Evolutionary conservation across 257 asterid species (phyloP).

Genomic region (Solanum boliviense): DNA sequence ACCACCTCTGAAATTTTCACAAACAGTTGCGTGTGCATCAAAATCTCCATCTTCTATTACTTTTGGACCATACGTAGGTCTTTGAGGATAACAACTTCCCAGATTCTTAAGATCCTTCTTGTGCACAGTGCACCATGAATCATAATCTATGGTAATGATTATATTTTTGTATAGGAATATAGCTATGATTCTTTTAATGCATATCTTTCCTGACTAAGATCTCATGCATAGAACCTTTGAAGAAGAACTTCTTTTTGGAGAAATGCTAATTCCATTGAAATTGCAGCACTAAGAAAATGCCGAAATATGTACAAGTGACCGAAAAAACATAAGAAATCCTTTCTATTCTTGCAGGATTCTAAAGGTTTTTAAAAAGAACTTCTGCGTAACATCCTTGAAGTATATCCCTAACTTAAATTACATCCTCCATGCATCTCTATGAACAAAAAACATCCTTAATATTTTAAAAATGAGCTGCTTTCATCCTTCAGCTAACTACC

Average conservation of each 20-base stretch:
- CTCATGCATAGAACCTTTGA: neutral
- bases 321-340: neutral
- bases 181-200: neutral
- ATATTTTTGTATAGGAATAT: neutral
- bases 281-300: neutral
- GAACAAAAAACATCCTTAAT: neutral
- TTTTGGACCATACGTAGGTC: neutral
- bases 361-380: neutral
- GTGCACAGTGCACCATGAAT: neutral
- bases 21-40: neutral
- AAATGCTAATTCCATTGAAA: neutral
- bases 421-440: neutral
- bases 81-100: neutral
- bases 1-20: neutral
- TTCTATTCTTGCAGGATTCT: neutral
- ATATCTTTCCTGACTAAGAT: neutral
- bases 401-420: neutral
- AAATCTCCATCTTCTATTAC: neutral
- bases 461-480: neutral
- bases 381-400: neutral
- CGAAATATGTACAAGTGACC: neutral
- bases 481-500: neutral
- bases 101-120: neutral
- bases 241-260: neutral
- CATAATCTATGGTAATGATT: neutral